These are phyloP conservation scores for Holtermanniella nyarrowii DNA, from an alignment of 768 basidiomycete species.

Conservation along the genomic window DNA sequence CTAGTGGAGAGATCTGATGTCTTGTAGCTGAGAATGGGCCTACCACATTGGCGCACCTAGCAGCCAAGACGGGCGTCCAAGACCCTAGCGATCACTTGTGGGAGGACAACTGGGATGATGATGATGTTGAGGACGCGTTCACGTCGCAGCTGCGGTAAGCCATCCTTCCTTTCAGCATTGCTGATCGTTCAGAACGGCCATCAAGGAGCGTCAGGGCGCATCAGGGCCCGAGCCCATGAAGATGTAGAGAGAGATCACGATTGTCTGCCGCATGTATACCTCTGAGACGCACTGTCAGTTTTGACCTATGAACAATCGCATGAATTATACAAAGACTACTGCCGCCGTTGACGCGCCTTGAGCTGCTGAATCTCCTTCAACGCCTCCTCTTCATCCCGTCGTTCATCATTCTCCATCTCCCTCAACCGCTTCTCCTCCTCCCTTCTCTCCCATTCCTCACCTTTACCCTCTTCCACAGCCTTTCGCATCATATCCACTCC, in stretches of 20 bases:
- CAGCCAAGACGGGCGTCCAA: conserved; percentile 60
- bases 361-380: conserved; percentile 26
- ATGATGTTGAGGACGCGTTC: conserved; percentile 96
- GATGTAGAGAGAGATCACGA: conserved; percentile 9
- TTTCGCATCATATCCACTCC: conserved; percentile 43
- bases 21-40: background rate
- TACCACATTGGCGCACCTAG: background rate
- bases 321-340: background rate
- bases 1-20: background rate
- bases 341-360: conserved; percentile 18
- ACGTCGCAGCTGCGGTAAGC: conserved; percentile 85
- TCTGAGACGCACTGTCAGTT: background rate
- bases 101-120: conserved; percentile 99
- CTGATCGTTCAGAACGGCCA: conserved; percentile 19
- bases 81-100: conserved; percentile 83
- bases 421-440: conserved; percentile 8
- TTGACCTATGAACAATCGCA: background rate
- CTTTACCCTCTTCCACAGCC: conserved; percentile 14
- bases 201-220: conserved; percentile 22
- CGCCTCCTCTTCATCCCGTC: conserved; percentile 26
- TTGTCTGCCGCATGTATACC: too few species aligned
- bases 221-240: conserved; percentile 26
- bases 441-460: conserved; percentile 12
- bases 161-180: background rate
- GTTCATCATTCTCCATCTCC: conserved; percentile 7